Percentiles rank a stretch among this genome's conserved stretches.
These are phyloP conservation scores for Auricularia auricula-judae DNA, from an alignment of 768 basidiomycete genomes.

Conservation along the genomic window DNA sequence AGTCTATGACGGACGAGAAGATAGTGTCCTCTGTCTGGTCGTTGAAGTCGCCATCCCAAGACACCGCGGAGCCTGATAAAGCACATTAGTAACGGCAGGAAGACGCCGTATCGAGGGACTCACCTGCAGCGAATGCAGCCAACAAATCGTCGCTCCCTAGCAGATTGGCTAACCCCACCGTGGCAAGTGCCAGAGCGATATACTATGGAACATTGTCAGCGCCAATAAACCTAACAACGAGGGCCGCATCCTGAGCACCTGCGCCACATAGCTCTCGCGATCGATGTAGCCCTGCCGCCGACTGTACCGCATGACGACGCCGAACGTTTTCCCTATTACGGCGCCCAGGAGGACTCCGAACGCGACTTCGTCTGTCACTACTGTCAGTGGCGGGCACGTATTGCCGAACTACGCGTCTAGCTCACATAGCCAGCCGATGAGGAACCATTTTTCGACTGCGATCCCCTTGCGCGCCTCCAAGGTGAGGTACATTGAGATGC, in stretches of 20 bases:
- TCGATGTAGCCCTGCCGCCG: slow-evolving; percentile 56
- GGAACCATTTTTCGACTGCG: slow-evolving; percentile 77
- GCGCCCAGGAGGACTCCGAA: slow-evolving; percentile 64
- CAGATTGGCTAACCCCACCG: slow-evolving; percentile 66
- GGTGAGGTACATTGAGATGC: slow-evolving; percentile 73
- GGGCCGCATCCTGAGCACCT: slow-evolving; percentile 18
- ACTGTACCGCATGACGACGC: slow-evolving; percentile 60
- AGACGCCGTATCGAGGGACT: slow-evolving; percentile 5
- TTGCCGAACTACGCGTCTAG: background rate
- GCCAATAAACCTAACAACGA: background rate
- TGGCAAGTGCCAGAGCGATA: slow-evolving; percentile 60
- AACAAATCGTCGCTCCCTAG: slow-evolving; percentile 82
- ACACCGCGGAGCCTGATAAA: slow-evolving; percentile 66
- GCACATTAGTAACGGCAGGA: background rate
- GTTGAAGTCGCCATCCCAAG: slow-evolving; percentile 84
- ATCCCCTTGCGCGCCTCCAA: slow-evolving; percentile 48
- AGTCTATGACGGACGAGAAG: slow-evolving; percentile 85
- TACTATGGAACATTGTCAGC: slow-evolving; percentile 22
- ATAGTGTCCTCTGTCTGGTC: slow-evolving; percentile 70
- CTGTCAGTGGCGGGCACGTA: background rate
- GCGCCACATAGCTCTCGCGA: slow-evolving; percentile 78
- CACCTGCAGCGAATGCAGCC: slow-evolving; percentile 78
- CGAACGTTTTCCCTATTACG: slow-evolving; percentile 42
- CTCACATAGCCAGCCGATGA: slow-evolving; percentile 74
- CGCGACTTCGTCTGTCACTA: slow-evolving; percentile 58